Base-by-base conservation (phyloP, 805 yeast genomes). In the Millerago galiae region DNA sequence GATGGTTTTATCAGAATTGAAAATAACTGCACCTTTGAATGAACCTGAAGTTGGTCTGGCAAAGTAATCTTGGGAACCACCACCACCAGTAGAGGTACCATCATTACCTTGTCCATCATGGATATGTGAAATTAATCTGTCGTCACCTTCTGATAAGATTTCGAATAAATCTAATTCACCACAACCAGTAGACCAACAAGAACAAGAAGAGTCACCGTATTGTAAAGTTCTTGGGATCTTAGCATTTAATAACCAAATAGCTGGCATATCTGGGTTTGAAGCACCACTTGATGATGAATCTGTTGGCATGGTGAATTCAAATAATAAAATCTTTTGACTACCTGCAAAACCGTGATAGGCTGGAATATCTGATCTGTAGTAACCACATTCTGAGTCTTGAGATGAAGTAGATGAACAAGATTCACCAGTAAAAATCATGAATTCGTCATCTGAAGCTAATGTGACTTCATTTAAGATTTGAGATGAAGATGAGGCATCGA, bases 141-240 rank as follows among this genome's bases (percentile, higher is more conserved):
- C 68, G 49, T 86, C 79, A 53, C 96, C 96, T 29, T 83, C 53
- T 48, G 79, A 69, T 54, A 93, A 75, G 54, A 91, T 74, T 76
- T 93, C 99, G 59, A 91, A 93, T 58, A 89, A 72, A 68, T 93
- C 99, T 58, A 93, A 73, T 74, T 93, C 99, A 71, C 99, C 99
- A 71, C 99, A 93, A 48, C 98, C 98, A 42, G 95, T 75, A 41
- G 76, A 57, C 99, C 99, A 93, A 77, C 99, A 93, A 30, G 97
- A 88, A 74, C 98, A 93, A 16, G 75, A 62, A 21, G 81, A 62
- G 47, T 71, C 70, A 64, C 97, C 97, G 68, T 93, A 93, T 71
- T 93, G 98, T 59, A 81, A 68, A 53, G 97, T 90, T 75, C 99
- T 87, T 68, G 99, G 96, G 60, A 90, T 82, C 73, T 86, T 85